Percentiles rank a stretch among this genome's conserved stretches.
Conservation (phyloP, 164 flowering plant genomes). For the Warburgia ugandensis region DNA sequence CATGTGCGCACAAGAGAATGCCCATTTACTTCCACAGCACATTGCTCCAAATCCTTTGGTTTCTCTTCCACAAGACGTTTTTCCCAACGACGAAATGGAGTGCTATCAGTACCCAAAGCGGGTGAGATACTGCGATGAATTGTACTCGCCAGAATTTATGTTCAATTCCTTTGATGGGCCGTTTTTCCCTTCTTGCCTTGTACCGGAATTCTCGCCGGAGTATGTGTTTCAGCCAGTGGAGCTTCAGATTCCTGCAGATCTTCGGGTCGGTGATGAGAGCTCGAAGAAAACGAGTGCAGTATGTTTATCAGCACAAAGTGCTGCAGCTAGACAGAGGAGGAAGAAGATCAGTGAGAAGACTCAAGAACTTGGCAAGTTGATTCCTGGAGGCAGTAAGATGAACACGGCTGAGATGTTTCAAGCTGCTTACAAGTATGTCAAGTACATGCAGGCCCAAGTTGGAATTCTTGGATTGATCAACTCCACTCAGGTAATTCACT, state of each 20-base stretch:
- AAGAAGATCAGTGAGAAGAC: constrained; percentile 87
- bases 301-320: constrained; percentile 56
- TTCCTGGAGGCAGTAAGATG: constrained; percentile 77
- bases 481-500: constrained; percentile 8
- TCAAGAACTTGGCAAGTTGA: constrained; percentile 70
- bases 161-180: constrained; percentile 3
- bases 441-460: constrained; percentile 69
- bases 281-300: constrained; percentile 6
- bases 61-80: background rate
- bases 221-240: background rate
- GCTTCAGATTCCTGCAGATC: background rate
- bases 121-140: background rate
- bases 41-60: background rate
- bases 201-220: constrained; percentile 3
- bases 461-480: constrained; percentile 41
- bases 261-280: background rate
- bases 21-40: constrained; percentile 2
- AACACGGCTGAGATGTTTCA: constrained; percentile 91
- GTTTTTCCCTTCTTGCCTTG: background rate
- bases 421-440: constrained; percentile 70
- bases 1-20: background rate
- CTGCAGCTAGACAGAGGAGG: constrained; percentile 81
- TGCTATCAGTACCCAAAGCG: constrained; percentile 14
- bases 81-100: constrained; percentile 2
- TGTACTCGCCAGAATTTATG: background rate